These are phyloP conservation scores for Cyanodermella asteris DNA, from an alignment of 2,329 filamentous ascomycete genomes.

Conservation along the genomic window DNA sequence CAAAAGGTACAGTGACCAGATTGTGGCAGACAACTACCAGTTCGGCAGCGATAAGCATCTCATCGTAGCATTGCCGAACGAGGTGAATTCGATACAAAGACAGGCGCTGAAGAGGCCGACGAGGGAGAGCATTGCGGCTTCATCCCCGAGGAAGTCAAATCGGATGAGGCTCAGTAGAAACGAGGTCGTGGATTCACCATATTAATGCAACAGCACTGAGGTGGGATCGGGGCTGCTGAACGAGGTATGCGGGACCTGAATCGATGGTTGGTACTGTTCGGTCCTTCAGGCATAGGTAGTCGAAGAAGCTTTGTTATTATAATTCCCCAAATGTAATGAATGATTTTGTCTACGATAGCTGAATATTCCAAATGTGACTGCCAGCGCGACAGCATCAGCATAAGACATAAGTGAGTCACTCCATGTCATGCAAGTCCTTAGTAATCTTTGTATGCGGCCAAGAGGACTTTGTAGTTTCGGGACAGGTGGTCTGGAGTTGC, in stretches of 20 bases:
- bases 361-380: not conserved
- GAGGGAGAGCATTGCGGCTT: constrained; percentile 77
- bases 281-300: not conserved
- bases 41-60: constrained; percentile 95
- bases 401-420: too few relatives aligned
- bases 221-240: constrained; percentile 23
- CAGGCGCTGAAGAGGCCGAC: constrained; percentile 70
- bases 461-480: too few relatives aligned
- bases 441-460: too few relatives aligned
- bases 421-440: too few relatives aligned
- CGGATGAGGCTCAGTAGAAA: constrained; percentile 43
- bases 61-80: constrained; percentile 87
- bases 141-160: constrained; percentile 24
- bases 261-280: constrained; percentile 1
- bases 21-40: constrained; percentile 97
- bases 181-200: constrained; percentile 61
- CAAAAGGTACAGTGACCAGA: constrained; percentile 85
- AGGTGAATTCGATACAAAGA: constrained; percentile 93
- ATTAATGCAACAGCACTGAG: constrained; percentile 20
- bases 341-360: not conserved
- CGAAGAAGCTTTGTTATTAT: not conserved
- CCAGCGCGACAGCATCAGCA: too few relatives aligned
- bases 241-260: not conserved
- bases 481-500: too few relatives aligned
- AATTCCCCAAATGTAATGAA: not conserved